A percentile compares a stretch with the other conserved stretches of the same genome.
Evolutionary conservation across 2,329 filamentous ascomycete genomes (phyloP).

Genomic region (Arthrobotrys conoides): DNA sequence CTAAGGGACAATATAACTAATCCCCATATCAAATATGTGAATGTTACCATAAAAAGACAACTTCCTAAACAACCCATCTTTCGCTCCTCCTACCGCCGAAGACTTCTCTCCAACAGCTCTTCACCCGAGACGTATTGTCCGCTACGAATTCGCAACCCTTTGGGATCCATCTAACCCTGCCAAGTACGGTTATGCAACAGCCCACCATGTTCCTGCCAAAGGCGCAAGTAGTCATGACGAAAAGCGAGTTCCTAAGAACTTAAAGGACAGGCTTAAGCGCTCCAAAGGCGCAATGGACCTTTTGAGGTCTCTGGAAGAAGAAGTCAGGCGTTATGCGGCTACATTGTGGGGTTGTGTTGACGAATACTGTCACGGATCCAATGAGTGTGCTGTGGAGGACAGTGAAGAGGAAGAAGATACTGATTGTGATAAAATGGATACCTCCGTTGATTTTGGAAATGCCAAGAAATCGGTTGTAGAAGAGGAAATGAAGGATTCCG

Average conservation of each 20-base stretch:
- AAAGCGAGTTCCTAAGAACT: conserved; percentile 80
- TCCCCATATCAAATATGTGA: not conserved
- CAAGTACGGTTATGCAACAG: conserved; percentile 66
- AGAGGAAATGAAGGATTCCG: conserved; percentile 67
- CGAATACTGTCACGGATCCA: conserved; percentile 63
- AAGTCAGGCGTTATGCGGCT: conserved; percentile 73
- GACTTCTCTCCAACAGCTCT: conserved; percentile 90
- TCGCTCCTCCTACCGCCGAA: conserved; percentile 81
- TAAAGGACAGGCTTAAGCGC: conserved; percentile 85
- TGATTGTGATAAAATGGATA: conserved; percentile 66
- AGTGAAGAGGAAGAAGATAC: conserved; percentile 71
- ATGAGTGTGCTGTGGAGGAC: conserved; percentile 50
- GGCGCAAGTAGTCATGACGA: conserved; percentile 68
- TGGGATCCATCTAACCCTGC: conserved; percentile 77
- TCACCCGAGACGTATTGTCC: conserved; percentile 81
- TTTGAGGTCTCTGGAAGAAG: conserved; percentile 86
- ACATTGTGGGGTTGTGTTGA: conserved; percentile 58
- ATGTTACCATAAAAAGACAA: conserved; percentile 74
- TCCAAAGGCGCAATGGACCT: conserved; percentile 80
- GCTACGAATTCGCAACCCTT: conserved; percentile 88
- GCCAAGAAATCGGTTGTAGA: conserved; percentile 66
- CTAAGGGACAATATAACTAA: not conserved
- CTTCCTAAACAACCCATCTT: conserved; percentile 87
- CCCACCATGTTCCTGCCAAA: conserved; percentile 66
- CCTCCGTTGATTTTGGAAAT: conserved; percentile 65